Base-by-base conservation (phyloP, 2,329 filamentous ascomycete genomes). In the Ilyonectria destructans region DNA sequence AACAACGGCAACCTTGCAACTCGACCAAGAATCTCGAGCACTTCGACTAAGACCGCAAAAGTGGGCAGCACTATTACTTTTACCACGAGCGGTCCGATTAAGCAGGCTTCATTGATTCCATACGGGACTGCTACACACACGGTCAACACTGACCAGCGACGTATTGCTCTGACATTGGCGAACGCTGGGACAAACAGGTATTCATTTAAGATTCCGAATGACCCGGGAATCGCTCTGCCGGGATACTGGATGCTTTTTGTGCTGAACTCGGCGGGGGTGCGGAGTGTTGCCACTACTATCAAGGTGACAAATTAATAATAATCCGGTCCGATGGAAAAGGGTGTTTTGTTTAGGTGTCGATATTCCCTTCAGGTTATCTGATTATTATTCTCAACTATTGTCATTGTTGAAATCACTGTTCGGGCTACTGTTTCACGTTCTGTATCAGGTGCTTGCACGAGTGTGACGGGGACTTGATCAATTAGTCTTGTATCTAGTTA, bases 221-320 rank as follows among this genome's bases (percentile, higher is more conserved):
- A 73, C 29, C 23, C 66, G 3, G 71, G 71, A 5, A 23, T 73
- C 33, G 71, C 69, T 6, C 10, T 73, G n/a, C 71, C 71, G 13
- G 71, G 71, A 17, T 73, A 73, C 29, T 73, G 71, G 71, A 73
- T 73, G 71, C 48, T 73, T 51, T 73, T 73, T 49, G 71, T 73
- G 0, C 68, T 73, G 60, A 69, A 70, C 29, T 46, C 31, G 52
- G 71, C 54, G 21, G 69, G 71, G 1, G 71, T 73, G 2, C 71
- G 67, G 13, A 71, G 66, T 43, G 40, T 73, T 26, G 69, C 71
- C 33, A 35, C 33, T 35, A 35, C 33, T 35, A 35, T 35, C 33
- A 35, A 35, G 33, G 33, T 35, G 33, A 35, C 33, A 35, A 35
- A 35, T 35, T 35, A 35, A 35, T 35, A 69, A 65, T 35, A 37